Conservation (phyloP, 352 stramenopile species). For the Globisporangium alternatum region DNA sequence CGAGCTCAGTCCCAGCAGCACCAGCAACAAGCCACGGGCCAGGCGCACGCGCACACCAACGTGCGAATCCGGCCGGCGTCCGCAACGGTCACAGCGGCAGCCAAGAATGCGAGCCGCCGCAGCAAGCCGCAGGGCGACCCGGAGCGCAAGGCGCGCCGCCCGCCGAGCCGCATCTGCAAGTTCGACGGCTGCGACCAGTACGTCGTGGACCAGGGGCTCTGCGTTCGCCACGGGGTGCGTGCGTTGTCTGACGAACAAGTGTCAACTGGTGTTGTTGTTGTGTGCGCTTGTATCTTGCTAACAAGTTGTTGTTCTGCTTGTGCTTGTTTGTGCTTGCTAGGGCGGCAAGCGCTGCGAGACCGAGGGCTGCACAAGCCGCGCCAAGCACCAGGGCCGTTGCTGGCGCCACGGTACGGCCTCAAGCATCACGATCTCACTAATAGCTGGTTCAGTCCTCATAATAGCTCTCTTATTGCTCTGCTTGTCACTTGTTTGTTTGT, state of each 20-base stretch:
- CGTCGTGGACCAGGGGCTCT: constrained; percentile 75
- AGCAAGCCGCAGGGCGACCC: constrained; percentile 32
- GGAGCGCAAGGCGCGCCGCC: constrained; percentile 49
- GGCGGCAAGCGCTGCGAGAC: constrained; percentile 22
- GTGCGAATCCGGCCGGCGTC: not conserved
- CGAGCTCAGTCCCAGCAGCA: constrained; percentile 5
- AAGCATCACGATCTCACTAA: not conserved
- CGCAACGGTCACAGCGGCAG: not conserved
- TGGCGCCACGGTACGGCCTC: constrained; percentile 17
- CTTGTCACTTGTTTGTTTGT: not conserved
- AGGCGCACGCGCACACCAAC: not conserved
- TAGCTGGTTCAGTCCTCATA: not conserved
- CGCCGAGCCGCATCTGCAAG: constrained; percentile 69
- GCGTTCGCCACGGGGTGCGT: constrained; percentile 66
- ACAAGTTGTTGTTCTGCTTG: constrained; percentile 4
- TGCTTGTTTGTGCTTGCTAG: constrained; percentile 4
- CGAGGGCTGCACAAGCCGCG: constrained; percentile 25
- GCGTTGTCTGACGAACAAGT: not conserved
- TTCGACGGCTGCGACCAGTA: constrained; percentile 74
- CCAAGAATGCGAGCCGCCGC: not conserved
- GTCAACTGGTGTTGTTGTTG: constrained; percentile 2
- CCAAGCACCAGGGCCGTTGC: constrained; percentile 19
- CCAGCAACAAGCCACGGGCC: not conserved
- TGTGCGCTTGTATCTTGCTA: not conserved
- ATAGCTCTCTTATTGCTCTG: not conserved